Base-by-base conservation (phyloP, 2,329 filamentous ascomycete species). In the Pseudocercospora cruenta region DNA sequence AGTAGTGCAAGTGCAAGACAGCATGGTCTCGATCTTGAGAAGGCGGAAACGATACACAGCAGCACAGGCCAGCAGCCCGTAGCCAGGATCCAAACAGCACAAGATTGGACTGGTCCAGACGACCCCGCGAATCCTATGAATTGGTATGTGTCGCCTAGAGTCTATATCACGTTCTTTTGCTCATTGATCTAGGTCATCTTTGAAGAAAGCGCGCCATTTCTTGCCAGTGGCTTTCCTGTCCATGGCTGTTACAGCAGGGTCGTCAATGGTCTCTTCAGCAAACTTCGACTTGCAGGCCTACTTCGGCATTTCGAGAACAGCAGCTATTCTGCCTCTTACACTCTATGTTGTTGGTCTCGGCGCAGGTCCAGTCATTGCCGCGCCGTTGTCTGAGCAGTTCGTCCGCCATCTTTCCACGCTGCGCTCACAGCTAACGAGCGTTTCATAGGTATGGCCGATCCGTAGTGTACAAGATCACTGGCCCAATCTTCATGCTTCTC, bases 331-430 rank as follows among this genome's bases (percentile, higher is more conserved):
- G 0, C 85, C 85, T 0, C 74, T 90, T 36, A 65, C 71, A 43
- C 0, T 88, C 5, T 91, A 88, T 74, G 83, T 87, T 5, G 76
- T 90, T 7, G 79, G 78, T 0, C 90, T 92, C 55, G 91, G 89
- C 1, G 87, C 90, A 63, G 91, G 90, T 0, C 91, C 91, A 1
- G 86, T 87, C 0, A 81, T 80, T 12, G 74, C 74, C 8, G 73
- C 77, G 14, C 79, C 78, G 2, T 55, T 80, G 16, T 66, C 64
- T 28, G 33, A 78, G 75, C 60, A 80, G 72, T 90, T 88, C 7
- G 86, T 87, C 3, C 85, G 84, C 4, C 81, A 83, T 66, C 66
- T 19, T 16, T 78, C 77, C 0, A 66, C 82, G 0, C 81, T 16
- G 22, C 22, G 14, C 6, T 14, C 24, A 54, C 21, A 16, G 22